A percentile compares a stretch with the other conserved stretches of the same genome.
phyloP scores from a whole-genome alignment of 352 stramenopile genomes.

The Globisporangium polare region DNA sequence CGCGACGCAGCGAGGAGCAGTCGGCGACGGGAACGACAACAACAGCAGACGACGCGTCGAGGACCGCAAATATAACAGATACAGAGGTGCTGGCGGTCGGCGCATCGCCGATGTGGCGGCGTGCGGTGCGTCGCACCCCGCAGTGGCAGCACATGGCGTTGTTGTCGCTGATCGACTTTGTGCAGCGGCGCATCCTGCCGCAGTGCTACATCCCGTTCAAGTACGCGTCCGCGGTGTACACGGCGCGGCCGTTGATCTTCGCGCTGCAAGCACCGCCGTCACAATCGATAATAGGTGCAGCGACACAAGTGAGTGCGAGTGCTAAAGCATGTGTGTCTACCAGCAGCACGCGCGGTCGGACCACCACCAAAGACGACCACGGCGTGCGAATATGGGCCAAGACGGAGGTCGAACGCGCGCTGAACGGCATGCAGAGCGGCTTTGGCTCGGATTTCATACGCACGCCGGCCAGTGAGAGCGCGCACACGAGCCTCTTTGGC shows the following conservation, averaged over 20 bases:
- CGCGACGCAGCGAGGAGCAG: not conserved
- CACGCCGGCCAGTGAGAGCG: slow-evolving; percentile 6
- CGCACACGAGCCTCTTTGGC: slow-evolving; percentile 47
- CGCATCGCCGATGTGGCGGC: slow-evolving; percentile 21
- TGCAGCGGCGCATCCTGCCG: slow-evolving; percentile 40
- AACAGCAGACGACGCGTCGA: not conserved
- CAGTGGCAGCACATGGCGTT: slow-evolving; percentile 50
- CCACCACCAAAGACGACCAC: not conserved
- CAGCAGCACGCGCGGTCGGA: not conserved
- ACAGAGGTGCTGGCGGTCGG: slow-evolving; percentile 6
- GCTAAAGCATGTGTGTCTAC: not conserved
- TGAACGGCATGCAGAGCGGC: slow-evolving; percentile 13
- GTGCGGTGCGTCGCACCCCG: slow-evolving; percentile 32
- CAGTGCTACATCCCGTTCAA: slow-evolving; percentile 63
- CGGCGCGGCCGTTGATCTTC: slow-evolving; percentile 42
- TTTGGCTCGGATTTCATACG: slow-evolving; percentile 12
- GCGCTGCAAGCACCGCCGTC: slow-evolving; percentile 23
- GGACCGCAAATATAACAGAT: too few relatives aligned
- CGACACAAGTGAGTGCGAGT: not conserved
- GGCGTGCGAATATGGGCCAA: not conserved
- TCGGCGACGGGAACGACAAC: not conserved
- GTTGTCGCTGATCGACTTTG: slow-evolving; percentile 50
- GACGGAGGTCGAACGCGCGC: not conserved
- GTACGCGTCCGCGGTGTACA: slow-evolving; percentile 51
- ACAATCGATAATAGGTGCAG: not conserved